Evolutionary conservation across 345 rosid species (phyloP), one percentile per base, ranked within the genome.

Genomic region (Pelargonium nanum): DNA sequence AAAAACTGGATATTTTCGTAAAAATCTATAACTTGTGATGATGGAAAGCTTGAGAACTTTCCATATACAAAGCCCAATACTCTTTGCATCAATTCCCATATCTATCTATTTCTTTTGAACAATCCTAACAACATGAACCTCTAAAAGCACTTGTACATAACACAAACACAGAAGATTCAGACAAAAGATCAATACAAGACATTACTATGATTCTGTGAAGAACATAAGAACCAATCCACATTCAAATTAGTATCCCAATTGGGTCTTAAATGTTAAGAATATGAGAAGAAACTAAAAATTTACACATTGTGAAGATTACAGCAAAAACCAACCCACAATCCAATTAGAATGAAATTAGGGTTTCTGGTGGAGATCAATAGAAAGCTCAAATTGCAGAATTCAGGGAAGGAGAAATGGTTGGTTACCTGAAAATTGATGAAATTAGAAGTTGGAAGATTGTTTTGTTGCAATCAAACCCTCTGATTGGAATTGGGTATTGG

Each of bases 21-120:
- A 74, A 68, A 66, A 74, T 66, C 24, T 68, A 55, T 15, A 79
- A 23, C 64, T 61, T 19, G 55, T 59, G 24, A 34, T 67, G 50
- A 76, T 52, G 44, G 85, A 80, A 57, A 75, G 60, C 60, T 28
- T 74, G 52, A 82, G 32, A 19, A 83, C 26, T 63, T 59, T 77
- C 80, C 74, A 74, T 26, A 77, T n/a, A 58, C 79, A 67, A 63
- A 65, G 59, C 53, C 66, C 68, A 32, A 86, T 72, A 26, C 60
- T 64, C 75, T 77, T 85, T 26, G 74, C 76, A 63, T 81, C 80
- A 28, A 83, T 24, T 26, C 72, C 80, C 91, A 50, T 60, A 15
- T 6, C 48, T 40, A 40, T 12, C 48, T 40, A 3, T 40, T 6
- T 40, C 48, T 8, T 40, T n/a, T n/a, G n/a, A n/a, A n/a, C n/a